Base-by-base conservation (phyloP, 495 filamentous ascomycete genomes). In the Thozetella sp. region DNA sequence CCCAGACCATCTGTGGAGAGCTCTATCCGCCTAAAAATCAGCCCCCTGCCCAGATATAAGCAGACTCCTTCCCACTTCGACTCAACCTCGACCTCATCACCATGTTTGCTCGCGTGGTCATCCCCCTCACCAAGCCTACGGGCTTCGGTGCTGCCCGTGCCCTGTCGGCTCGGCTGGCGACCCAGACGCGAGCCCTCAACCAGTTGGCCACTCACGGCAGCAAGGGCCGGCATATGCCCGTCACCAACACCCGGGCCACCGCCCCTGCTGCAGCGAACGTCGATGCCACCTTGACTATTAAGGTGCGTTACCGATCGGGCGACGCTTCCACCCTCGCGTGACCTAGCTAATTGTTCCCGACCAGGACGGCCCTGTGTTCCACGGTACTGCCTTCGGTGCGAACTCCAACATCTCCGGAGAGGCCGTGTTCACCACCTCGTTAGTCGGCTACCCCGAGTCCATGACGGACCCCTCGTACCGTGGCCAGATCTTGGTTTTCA, bases 401-500 rank as follows among this genome's bases (percentile, higher is more conserved):
- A 91, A 92, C 72, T 83, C 88, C 68, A 97, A 94, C 84, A 90
- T 95, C 71, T 93, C 90, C 59, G 93, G 93, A 59, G 93, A 97
- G 76, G 93, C 93, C 48, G 93, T 96, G 66, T 97, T 97, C 85
- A 97, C 92, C 61, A 96, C 92, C 55, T 94, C 91, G 25, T 82
- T 93, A 58, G 93, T 97, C 59, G 93, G 92, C 60, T 99, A 99
- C 72, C 95, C 95, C 61, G 96, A 99, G 79, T 97, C 94, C 48
- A 87, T 99, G 86, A 98, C 95, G 69, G 96, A 98, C 68, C 96
- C 95, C 40, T 98, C 95, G 26, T 99, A 99, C 83, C 93, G 96
- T 64, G 96, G 96, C 48, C 96, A 99, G 80, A 98, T 98, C 58
- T 80, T 97, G 66, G 94, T 98, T 68, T 97, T 99, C 83, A 99